Conservation (phyloP, 352 stramenopile species). For the Globisporangium middletonii region DNA sequence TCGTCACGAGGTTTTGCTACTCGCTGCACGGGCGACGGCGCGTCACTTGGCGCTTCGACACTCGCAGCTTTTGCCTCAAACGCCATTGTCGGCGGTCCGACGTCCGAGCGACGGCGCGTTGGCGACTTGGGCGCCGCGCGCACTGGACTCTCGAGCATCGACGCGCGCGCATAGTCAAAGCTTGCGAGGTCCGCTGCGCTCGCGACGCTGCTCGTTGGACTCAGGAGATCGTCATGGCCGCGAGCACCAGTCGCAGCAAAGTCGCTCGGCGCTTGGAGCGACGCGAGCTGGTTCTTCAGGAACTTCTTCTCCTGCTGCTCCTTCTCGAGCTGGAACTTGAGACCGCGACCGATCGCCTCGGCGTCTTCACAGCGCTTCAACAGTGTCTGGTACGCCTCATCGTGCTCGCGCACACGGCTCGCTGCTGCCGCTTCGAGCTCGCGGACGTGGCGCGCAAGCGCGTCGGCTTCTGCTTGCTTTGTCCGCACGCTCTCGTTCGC, state of each 20-base stretch:
- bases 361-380: slow-evolving; percentile 55
- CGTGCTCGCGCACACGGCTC: slow-evolving; percentile 31
- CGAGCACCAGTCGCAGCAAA: not conserved
- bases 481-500: slow-evolving; percentile 17
- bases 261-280: slow-evolving; percentile 17
- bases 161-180: slow-evolving; percentile 42
- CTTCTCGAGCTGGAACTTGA: slow-evolving; percentile 72
- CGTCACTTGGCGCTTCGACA: not conserved
- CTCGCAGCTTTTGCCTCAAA: not conserved
- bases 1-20: slow-evolving; percentile 2
- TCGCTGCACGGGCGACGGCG: not conserved
- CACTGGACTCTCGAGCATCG: slow-evolving; percentile 15
- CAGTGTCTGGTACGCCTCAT: slow-evolving; percentile 42
- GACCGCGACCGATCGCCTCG: slow-evolving; percentile 55
- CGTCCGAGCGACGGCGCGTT: not conserved
- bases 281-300: slow-evolving; percentile 51
- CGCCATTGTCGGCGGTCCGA: not conserved
- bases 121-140: slow-evolving; percentile 8
- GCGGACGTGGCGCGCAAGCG: slow-evolving; percentile 16
- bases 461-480: slow-evolving; percentile 26
- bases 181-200: slow-evolving; percentile 46
- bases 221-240: slow-evolving; percentile 10
- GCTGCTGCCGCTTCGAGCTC: slow-evolving; percentile 29
- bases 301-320: slow-evolving; percentile 76
- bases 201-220: slow-evolving; percentile 35